Percentiles rank a stretch among this genome's conserved stretches.
phyloP scores from a whole-genome alignment of 1,284 basidiomycete species.

The Trametes polyzona region DNA sequence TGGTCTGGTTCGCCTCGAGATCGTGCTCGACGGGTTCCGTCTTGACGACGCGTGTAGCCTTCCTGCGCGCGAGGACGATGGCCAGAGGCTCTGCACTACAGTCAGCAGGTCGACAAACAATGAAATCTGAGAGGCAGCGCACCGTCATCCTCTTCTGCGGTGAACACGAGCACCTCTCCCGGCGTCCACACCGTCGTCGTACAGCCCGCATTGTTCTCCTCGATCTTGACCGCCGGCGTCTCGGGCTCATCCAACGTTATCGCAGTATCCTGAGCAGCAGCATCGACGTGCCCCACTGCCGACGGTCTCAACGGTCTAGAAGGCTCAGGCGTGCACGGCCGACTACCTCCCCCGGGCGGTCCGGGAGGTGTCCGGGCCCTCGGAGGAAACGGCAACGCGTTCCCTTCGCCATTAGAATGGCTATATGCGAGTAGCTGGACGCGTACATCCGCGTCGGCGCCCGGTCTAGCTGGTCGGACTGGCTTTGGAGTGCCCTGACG shows the following conservation, averaged over 20 bases:
- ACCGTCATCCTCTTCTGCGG: conserved; percentile 12
- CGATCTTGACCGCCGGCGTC: neutral
- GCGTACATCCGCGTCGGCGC: neutral
- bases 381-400: neutral
- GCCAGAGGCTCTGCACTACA: conserved; percentile 3
- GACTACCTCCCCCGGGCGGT: neutral
- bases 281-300: neutral
- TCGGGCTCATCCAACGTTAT: neutral
- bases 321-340: conserved; percentile 5
- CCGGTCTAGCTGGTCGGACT: neutral
- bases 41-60: neutral
- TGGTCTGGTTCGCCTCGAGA: neutral
- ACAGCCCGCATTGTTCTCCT: neutral
- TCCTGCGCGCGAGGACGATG: conserved; percentile 8
- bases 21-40: neutral
- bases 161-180: neutral
- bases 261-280: neutral
- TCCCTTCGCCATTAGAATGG: neutral
- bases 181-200: neutral
- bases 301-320: conserved; percentile 1
- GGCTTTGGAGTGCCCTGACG: neutral
- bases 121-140: neutral
- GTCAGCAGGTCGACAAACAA: neutral
- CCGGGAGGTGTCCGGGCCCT: conserved; percentile 5
- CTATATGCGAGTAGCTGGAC: neutral